Evolutionary conservation across 2,329 filamentous ascomycete species (phyloP).

Genomic region (Fusarium solani-melongenae): DNA sequence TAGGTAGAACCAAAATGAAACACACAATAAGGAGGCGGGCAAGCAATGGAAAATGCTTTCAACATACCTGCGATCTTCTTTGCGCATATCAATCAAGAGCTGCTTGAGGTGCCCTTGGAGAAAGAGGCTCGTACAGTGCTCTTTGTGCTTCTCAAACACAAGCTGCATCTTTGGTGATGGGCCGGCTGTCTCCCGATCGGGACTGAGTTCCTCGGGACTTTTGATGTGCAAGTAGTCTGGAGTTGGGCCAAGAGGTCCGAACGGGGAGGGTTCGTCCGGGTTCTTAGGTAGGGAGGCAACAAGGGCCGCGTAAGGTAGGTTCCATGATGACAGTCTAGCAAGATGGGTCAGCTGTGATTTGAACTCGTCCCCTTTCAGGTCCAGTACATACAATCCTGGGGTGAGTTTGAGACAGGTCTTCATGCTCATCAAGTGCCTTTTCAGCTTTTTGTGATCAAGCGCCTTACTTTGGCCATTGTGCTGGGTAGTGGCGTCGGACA

Average conservation of each 20-base stretch:
- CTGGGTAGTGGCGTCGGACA: neutral
- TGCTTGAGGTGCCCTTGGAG: conserved; percentile 9
- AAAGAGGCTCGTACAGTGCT: conserved; percentile 8
- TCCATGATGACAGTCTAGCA: conserved; percentile 10
- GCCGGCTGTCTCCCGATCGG: neutral
- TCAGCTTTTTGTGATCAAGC: neutral
- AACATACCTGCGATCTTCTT: conserved; percentile 17
- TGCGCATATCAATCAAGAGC: conserved; percentile 1
- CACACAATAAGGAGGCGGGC: too few species aligned
- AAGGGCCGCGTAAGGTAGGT: conserved; percentile 22
- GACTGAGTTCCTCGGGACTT: neutral
- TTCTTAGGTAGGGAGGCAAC: neutral
- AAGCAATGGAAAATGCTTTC: too few species aligned
- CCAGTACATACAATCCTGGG: neutral
- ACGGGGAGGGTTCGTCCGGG: conserved; percentile 9
- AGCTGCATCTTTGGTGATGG: conserved; percentile 24
- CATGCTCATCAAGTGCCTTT: neutral
- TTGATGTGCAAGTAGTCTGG: conserved; percentile 16
- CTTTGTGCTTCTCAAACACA: conserved; percentile 1
- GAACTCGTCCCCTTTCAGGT: neutral
- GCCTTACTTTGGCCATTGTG: neutral
- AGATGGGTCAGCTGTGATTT: neutral
- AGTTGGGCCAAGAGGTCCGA: neutral
- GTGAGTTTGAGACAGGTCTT: neutral
- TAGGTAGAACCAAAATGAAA: too few species aligned